Conservation (phyloP, 805 yeast species). For the Saccharomycopsis sp. region DNA sequence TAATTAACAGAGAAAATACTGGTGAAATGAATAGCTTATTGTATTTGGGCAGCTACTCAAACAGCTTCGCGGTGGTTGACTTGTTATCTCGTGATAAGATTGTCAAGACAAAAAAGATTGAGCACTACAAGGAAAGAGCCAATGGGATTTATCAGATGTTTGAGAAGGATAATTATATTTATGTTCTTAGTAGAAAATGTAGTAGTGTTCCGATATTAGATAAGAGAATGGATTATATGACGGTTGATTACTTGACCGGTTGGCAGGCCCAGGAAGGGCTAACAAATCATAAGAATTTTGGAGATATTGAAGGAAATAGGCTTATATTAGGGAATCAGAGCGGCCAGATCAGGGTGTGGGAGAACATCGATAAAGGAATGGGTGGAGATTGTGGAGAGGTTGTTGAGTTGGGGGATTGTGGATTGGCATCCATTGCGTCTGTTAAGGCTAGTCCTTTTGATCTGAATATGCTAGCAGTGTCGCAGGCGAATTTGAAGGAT, state of each 20-base stretch:
- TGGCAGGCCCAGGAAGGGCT: slow-evolving; percentile 4
- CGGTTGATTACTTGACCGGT: slow-evolving; percentile 15
- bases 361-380: slow-evolving; percentile 3
- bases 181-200: slow-evolving; percentile 29
- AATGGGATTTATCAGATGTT: slow-evolving; percentile 33
- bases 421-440: background rate
- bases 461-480: background rate
- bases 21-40: slow-evolving; percentile 5
- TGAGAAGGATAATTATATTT: slow-evolving; percentile 32
- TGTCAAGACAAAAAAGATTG: background rate
- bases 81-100: slow-evolving; percentile 14
- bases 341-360: slow-evolving; percentile 20
- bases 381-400: slow-evolving; percentile 1
- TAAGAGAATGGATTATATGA: slow-evolving; percentile 27
- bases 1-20: slow-evolving; percentile 14
- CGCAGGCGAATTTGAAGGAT: background rate
- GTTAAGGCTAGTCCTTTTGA: background rate
- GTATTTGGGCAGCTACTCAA: slow-evolving; percentile 28
- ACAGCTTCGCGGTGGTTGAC: slow-evolving; percentile 27
- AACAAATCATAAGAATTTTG: slow-evolving; percentile 25
- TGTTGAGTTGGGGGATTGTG: background rate
- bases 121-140: slow-evolving; percentile 21
- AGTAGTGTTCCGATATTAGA: slow-evolving; percentile 31
- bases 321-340: slow-evolving; percentile 26
- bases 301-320: slow-evolving; percentile 23